Evolutionary conservation across 139 green algal genomes (phyloP), one percentile per base, ranked within the genome.

Genomic region (Chlorella sp.): DNA sequence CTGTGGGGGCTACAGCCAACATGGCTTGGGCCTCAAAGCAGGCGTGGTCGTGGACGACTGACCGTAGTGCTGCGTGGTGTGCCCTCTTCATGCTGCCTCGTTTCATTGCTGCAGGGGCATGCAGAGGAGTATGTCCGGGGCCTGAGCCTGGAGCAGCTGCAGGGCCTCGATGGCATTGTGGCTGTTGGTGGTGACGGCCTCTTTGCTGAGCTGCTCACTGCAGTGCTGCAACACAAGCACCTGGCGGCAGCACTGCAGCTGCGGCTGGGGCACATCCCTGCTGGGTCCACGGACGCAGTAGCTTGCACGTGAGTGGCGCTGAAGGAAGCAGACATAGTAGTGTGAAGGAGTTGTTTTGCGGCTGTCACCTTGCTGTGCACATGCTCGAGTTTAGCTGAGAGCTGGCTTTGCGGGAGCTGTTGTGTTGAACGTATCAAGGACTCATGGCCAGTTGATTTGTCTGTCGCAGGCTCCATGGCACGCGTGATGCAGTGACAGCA

Each of bases 181-280:
- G 75, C 70, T 50, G 75, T 81, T 49, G 91, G 93, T 2, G 93
- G 93, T 0, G 93, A 97, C 62, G 92, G 93, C 20, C 60, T 96
- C 34, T 97, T 97, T 72, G 88, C 92, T 75, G 93, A 97, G 81
- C 70, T 90, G 17, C 60, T 97, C 22, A 92, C 89, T 26, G 92
- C 84, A 0, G 63, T 97, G 36, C 69, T 96, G 35, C 49, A 65
- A 32, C 59, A 89, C 49, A 62, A 82, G 1, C 72, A 31, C 22
- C 60, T 30, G 2, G 67, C 67, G 22, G 61, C 74, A 14, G 82
- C 75, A 24, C 29, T 49, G 30, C 32, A 67, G 20, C 76, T 96
- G 69, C 80, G 91, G 2, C 50, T 96, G 33, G 91, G 84, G 1
- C 87, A 96, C 78, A 86, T 97, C 30, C 91, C 91, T 0, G 88